Percentiles rank a stretch among this genome's conserved stretches.
These are phyloP conservation scores for Pseudonitzschia multistriata DNA, from an alignment of 108 stramenopile genomes.

Conservation along the genomic window DNA sequence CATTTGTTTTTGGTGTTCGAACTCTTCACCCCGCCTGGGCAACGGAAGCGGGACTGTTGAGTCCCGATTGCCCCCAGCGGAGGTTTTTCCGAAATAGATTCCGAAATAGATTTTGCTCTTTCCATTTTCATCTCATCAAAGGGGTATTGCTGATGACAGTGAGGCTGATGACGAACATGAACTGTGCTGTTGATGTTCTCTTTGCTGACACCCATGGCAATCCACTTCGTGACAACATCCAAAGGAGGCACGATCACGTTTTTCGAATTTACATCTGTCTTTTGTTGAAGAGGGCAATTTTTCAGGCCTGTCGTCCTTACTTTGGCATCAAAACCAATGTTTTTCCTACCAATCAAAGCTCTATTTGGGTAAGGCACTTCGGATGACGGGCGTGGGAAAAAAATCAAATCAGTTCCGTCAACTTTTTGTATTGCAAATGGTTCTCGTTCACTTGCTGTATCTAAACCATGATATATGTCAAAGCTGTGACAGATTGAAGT, in stretches of 20 bases:
- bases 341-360: not conserved
- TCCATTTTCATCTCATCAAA: conserved; percentile 6
- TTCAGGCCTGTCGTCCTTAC: not conserved
- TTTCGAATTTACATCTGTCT: not conserved
- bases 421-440: conserved; percentile 3
- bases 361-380: conserved; percentile 1
- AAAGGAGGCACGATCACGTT: not conserved
- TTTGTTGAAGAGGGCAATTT: not conserved
- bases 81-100: not conserved
- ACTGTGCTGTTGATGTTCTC: not conserved
- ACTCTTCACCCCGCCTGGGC: not conserved
- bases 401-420: conserved; percentile 4
- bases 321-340: not conserved
- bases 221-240: conserved; percentile 10
- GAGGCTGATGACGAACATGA: not conserved
- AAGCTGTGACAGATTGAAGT: not conserved
- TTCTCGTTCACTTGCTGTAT: not conserved
- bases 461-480: not conserved
- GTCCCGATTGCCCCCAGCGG: not conserved
- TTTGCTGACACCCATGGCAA: conserved; percentile 4
- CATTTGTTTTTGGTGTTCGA: not conserved
- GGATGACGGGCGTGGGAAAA: conserved; percentile 13
- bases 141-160: not conserved
- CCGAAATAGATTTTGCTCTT: not conserved
- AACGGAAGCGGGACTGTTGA: not conserved